These are phyloP conservation scores for Cucumis hystrix DNA, from an alignment of 306 rosid species.

Conservation along the genomic window DNA sequence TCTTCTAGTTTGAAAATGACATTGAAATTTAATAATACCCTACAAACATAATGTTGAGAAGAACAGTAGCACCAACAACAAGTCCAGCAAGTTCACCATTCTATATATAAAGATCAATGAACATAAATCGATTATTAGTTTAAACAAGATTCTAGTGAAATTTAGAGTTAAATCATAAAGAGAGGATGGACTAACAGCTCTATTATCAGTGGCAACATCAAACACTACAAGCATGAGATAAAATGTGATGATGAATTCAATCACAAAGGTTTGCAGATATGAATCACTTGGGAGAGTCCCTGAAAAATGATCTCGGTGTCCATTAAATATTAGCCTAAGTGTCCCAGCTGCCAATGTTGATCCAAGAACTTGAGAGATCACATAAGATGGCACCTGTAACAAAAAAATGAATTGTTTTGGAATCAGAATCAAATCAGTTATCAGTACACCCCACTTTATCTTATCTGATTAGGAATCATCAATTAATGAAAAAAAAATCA, in stretches of 20 bases:
- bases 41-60: constrained; percentile 59
- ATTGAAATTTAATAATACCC: constrained; percentile 37
- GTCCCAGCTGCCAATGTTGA: constrained; percentile 71
- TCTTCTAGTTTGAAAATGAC: neutral
- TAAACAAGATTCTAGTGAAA: neutral
- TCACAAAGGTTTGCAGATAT: constrained; percentile 43
- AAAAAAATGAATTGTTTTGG: neutral
- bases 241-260: constrained; percentile 77
- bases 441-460: neutral
- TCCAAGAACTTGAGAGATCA: constrained; percentile 51
- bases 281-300: constrained; percentile 55
- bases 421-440: neutral
- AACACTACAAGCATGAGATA: constrained; percentile 67
- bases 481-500: neutral
- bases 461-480: too few species aligned
- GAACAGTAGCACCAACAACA: constrained; percentile 64
- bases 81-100: constrained; percentile 85
- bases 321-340: constrained; percentile 41
- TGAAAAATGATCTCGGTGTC: constrained; percentile 24
- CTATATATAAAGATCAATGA: constrained; percentile 24
- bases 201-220: constrained; percentile 68
- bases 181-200: constrained; percentile 36
- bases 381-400: constrained; percentile 55
- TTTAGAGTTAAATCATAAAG: neutral
- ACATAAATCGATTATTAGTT: neutral